Evolutionary conservation across 345 rosid species (phyloP), one percentile per base, ranked within the genome.

Genomic region (Toxicodendron radicans): DNA sequence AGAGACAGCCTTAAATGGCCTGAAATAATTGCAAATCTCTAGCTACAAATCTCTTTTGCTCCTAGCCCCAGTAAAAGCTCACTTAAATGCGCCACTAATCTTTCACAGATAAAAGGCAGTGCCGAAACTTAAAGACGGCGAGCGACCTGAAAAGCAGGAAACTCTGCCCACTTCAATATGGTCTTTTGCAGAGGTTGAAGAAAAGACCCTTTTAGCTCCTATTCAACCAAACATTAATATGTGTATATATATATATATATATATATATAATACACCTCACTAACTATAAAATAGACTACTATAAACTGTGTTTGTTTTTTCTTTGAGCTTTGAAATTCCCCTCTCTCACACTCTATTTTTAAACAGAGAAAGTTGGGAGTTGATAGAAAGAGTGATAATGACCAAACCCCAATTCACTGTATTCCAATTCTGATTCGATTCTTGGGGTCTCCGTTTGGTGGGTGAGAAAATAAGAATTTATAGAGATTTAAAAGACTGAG

Each of bases 341-440:
- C 35, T 30, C 69, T 5, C 48, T 10, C 58, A 5, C 75, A 17
- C 64, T 5, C 56, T 60, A 46, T 70, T 41, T 70, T 43, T 57
- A 5, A 24, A 27, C 54, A 63, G 68, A 68, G 69, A 35, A 64
- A 59, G 32, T 38, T 12, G n/a, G 57, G 24, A 41, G 63, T 20
- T 79, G 76, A 43, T 70, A 63, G 75, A 53, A 58, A 69, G 70
- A 60, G 66, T 45, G 82, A 75, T 72, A 79, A 64, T 74, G 77
- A 76, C 78, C 52, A 71, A 81, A 76, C 78, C 75, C 79, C 58
- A 80, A 76, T 70, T 70, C 79, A 71, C 75, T 79, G 64, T 75
- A 77, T 75, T 76, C 78, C 79, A 66, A 75, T 79, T 72, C 61
- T 9, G 80, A 82, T 87, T 79, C 82, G 86, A 77, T 79, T 79